Base-by-base conservation (phyloP, 106 monocot genomes). In the Vanilla planifolia region DNA sequence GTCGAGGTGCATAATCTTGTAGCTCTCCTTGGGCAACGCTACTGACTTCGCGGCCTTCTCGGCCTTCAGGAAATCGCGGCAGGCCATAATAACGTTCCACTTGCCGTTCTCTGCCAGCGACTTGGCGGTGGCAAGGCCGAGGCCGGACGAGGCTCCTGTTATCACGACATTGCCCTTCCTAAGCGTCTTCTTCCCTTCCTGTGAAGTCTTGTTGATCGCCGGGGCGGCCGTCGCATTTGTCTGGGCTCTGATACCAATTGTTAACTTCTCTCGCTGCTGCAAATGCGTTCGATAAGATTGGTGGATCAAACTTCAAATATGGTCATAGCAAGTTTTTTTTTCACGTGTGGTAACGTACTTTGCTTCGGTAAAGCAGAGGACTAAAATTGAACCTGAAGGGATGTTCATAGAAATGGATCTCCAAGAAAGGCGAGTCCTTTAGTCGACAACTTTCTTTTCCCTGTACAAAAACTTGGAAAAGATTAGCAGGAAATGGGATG, bases 41-140 rank as follows among this genome's bases (percentile, higher is more conserved):
- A 53, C 78, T 0, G 95, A 75, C 60, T 86, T 90, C 23, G 95
- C 89, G 0, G 89, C 89, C 52, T 72, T 76, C 70, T 86, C 83
- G n/a, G 89, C 76, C 78, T 90, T 95, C 59, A 95, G 90, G 68
- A 95, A 95, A 74, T 95, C 90, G 3, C 95, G 74, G 81, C 95
- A 95, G 16, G 86, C 95, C 95, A 95, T 90, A 39, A 90, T 69
- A 21, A 90, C 83, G 22, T 95, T 34, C 95, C 95, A 95, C 61
- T 79, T 90, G 13, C 95, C 95, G 0, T 71, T 74, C 75, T 95
- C 95, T 0, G 90, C 89, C 30, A 95, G 47, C 0, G 86, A 75
- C 75, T 95, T 95, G 24, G 95, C 95, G 1, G 95, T 84, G 20
- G 90, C 95, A 0, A 95, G 80, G 19, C 95, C 95, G 3, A 95